Evolutionary conservation across 257 asterid genomes (phyloP), one percentile per base, ranked within the genome.

Genomic region (Nicotiana sylvestris): DNA sequence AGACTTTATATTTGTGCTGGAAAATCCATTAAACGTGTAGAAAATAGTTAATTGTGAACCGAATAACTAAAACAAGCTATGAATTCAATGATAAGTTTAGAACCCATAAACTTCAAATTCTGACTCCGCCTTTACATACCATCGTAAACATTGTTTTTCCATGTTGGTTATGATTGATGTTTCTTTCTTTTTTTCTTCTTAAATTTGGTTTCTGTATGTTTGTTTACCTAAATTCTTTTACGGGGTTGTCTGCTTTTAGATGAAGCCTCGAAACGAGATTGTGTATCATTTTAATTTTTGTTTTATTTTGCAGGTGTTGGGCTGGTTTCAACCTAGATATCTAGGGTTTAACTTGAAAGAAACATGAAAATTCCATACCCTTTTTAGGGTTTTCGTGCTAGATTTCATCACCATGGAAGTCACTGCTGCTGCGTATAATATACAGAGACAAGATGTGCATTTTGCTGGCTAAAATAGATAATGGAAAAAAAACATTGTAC

Each of bases 81-180:
- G 12, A 9, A 43, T 43, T 43, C 10, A 43, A 8, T 43, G 11
- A 43, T 43, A 43, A 7, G 11, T 2, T 43, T 2, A 8, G 3
- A 43, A 43, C 0, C 0, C 11, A 43, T 43, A 43, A 43, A 43
- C 3, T 43, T 43, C 3, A 43, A 43, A 43, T 43, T 9, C 3
- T 43, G 0, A 0, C 10, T 43, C 2, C 0, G 1, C 0, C 3
- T 0, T 0, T 2, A 0, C 12, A 0, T 43, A 9, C 51, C 12
- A 43, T 43, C 11, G 1, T 43, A 43, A 9, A 43, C 51, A 43
- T 43, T 43, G 51, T 43, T 9, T 43, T 9, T 9, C 51, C 51
- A 9, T 43, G 51, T 43, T 43, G 12, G 12, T 43, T 9, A 43
- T 9, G 3, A 43, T 43, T 43, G 51, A 43, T 43, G 12, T 43